Evolutionary conservation across 805 yeast genomes (phyloP), one percentile per base, ranked within the genome.

Genomic region (Suhomyces canberraensis): DNA sequence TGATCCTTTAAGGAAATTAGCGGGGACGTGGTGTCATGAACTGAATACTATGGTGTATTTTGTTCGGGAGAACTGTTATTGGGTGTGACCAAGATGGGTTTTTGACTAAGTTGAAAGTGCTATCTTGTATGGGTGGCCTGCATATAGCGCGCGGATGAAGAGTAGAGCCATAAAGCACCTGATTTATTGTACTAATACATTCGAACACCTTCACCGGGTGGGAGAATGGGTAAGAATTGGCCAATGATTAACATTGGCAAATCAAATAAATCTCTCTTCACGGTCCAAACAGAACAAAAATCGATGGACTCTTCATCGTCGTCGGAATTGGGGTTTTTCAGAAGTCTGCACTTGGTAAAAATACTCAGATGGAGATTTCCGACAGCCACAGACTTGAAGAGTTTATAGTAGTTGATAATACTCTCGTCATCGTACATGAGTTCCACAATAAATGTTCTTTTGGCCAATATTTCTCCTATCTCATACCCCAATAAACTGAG

Each of bases 241-340:
- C 95, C 95, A 30, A 84, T 81, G 14, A 86, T 78, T 51, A 86
- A 65, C 86, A 85, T 79, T 6, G 95, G 95, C 32, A 86, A 78
- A 58, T 84, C 91, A 60, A 84, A 86, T 32, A 81, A 78, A 60
- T 86, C 95, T 47, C 93, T 66, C 47, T 84, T 84, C 11, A 86
- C 87, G 0, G 95, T 86, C 89, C 93, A 84, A 11, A 86, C 86
- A 28, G 87, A 79, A 26, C 89, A 81, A 49, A 89, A 84, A 41
- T 77, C 77, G 16, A 81, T 72, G 37, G 37, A 63, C 11, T 54
- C 64, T 35, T 17, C 18, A 9, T 28, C 33, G n/a, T 32, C 40
- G 49, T 34, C 31, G 42, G 37, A 13, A 52, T 48, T 25, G 15
- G 30, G 29, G 45, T 60, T 61, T 47, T 67, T 70, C 25, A 60